A percentile compares a stretch with the other conserved stretches of the same genome.
Evolutionary conservation across 768 basidiomycete genomes (phyloP).

Genomic region (Phaeotremella fagi): DNA sequence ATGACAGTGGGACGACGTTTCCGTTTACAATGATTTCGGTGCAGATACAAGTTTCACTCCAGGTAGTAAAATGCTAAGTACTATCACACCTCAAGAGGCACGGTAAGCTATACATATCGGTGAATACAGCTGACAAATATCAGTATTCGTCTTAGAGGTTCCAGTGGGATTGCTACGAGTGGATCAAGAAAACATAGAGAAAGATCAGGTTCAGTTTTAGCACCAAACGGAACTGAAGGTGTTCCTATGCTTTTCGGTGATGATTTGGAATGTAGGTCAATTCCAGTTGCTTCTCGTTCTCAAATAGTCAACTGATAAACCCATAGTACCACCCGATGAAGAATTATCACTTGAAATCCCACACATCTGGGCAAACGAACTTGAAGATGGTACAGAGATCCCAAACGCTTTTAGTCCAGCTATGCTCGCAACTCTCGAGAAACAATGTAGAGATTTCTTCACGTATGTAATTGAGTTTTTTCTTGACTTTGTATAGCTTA

Average conservation of each 20-base stretch:
- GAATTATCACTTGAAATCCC: no score
- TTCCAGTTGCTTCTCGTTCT: no score
- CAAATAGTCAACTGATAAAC: no score
- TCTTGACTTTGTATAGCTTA: not conserved
- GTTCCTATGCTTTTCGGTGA: slow-evolving; percentile 14
- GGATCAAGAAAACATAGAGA: slow-evolving; percentile 2
- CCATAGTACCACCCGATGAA: no score
- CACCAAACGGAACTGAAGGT: slow-evolving; percentile 1
- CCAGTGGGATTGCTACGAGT: not conserved
- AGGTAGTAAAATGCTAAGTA: slow-evolving; percentile 23
- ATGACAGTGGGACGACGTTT: slow-evolving; percentile 26
- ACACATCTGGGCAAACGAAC: no score
- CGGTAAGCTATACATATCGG: slow-evolving; percentile 12
- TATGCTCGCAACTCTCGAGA: slow-evolving; percentile 32
- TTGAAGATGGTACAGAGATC: slow-evolving; percentile 7
- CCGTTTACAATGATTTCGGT: not conserved
- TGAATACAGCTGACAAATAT: slow-evolving; percentile 2
- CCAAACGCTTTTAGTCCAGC: slow-evolving; percentile 32
- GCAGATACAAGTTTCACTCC: slow-evolving; percentile 23
- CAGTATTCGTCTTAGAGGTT: slow-evolving; percentile 1
- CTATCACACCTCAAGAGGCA: slow-evolving; percentile 38
- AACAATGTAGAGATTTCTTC: slow-evolving; percentile 37
- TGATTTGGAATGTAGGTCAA: slow-evolving; percentile 22
- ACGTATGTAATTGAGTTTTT: slow-evolving; percentile 18
- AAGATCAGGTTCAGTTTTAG: slow-evolving; percentile 6